Percentiles rank a stretch among this genome's conserved stretches.
Evolutionary conservation across 495 filamentous ascomycete species (phyloP).

Genomic region (Daldinia grandis): DNA sequence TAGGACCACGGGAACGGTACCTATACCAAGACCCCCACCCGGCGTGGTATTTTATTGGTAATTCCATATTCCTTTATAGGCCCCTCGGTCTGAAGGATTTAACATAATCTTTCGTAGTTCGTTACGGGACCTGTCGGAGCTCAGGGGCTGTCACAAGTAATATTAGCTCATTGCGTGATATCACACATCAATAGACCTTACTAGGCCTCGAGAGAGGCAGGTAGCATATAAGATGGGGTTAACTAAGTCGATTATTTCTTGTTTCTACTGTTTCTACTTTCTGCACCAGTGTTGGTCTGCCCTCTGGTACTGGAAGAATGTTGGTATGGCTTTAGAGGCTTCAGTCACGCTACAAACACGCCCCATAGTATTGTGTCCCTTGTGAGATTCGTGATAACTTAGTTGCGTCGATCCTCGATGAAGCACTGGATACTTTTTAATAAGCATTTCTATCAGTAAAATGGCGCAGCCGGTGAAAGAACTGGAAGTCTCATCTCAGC

Average conservation of each 20-base stretch:
- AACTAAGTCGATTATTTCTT: neutral
- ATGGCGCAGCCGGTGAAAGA: too few species aligned
- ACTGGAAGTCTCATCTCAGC: too few species aligned
- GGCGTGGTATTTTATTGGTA: slow-evolving; percentile 31
- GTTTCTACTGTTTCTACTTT: neutral
- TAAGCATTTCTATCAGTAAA: too few species aligned
- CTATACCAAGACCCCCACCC: slow-evolving; percentile 44
- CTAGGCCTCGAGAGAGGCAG: neutral
- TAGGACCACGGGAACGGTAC: slow-evolving; percentile 37
- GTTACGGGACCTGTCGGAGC: slow-evolving; percentile 46
- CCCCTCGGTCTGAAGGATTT: slow-evolving; percentile 42
- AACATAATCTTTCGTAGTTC: slow-evolving; percentile 38
- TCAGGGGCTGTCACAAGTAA: neutral
- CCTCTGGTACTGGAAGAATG: neutral
- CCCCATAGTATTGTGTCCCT: neutral
- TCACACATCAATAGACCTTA: neutral
- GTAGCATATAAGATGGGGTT: neutral
- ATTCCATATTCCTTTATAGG: slow-evolving; percentile 49
- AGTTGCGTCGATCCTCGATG: neutral
- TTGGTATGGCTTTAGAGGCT: neutral
- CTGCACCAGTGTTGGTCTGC: neutral
- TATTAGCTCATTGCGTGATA: neutral
- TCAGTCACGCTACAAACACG: neutral
- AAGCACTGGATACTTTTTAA: neutral
- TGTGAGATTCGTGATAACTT: neutral